Evolutionary conservation across 2,329 filamentous ascomycete genomes (phyloP), one percentile per base, ranked within the genome.

Genomic region (Cadophora malorum): DNA sequence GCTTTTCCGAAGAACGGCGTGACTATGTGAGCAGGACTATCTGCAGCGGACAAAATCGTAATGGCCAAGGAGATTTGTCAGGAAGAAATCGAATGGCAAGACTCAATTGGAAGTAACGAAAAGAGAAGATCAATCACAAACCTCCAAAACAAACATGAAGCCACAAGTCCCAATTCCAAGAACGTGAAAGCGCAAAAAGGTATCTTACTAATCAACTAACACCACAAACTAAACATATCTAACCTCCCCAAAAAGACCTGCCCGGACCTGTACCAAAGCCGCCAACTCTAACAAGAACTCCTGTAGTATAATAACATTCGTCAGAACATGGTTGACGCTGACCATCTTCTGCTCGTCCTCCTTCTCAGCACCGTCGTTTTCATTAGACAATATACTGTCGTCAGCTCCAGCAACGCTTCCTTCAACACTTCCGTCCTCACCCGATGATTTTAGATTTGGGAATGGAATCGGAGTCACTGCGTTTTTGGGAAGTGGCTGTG

Each of bases 281-380:
- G 91, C 89, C 66, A 95, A 79, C 78, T 96, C 92, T 61, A 95
- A 83, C 61, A 95, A 79, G 76, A 96, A 96, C 45, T 91, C 91
- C 78, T 96, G 92, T 67, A 94, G 82, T 62, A 95, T 86, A 67
- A 95, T 87, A 50, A 91, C 87, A 77, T 95, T 96, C 6, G 92
- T 95, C 70, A 96, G 81, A 12, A 95, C 82, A 77, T 95, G 92
- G 50, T 90, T 93, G 4, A 96, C 86, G 8, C 90, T 92, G 8
- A 88, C 90, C 69, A 65, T 63, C 21, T 73, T 76, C 25, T 74
- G 72, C 64, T 78, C 78, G 0, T 75, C 75, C 19, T 68, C 72
- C 10, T 74, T 71, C 16, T 71, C 71, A 41, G 69, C 65, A n/a
- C 72, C 56, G 28, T 75, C 72, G 21, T 76, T 76, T 4, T 76